phyloP scores from a whole-genome alignment of 345 rosid species.

The Melastoma malabathricum region DNA sequence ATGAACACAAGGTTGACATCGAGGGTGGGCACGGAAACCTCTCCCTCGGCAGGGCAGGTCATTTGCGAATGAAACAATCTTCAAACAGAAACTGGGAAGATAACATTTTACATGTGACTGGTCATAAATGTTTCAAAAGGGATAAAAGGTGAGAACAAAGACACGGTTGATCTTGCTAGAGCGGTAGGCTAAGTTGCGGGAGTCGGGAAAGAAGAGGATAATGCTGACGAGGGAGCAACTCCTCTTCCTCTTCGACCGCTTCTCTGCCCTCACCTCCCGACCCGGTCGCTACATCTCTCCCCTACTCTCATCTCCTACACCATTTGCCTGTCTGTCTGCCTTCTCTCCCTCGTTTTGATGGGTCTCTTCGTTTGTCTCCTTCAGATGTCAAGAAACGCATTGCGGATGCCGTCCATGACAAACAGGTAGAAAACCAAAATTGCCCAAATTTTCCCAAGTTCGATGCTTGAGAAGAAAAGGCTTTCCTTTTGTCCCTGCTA shows the following conservation, averaged over 20 bases:
- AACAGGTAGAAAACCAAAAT: slow-evolving; percentile 29
- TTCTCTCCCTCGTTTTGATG: background rate
- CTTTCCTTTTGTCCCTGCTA: too few species aligned
- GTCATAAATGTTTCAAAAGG: too few species aligned
- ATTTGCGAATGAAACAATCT: too few species aligned
- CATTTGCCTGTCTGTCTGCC: background rate
- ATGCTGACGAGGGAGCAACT: slow-evolving; percentile 56
- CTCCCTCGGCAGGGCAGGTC: too few species aligned
- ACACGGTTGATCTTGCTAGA: slow-evolving; percentile 3
- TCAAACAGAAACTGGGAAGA: background rate
- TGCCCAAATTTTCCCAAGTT: too few species aligned
- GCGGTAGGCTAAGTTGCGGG: too few species aligned
- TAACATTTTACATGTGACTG: too few species aligned
- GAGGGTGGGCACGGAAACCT: too few species aligned
- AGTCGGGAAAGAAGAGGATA: slow-evolving; percentile 33
- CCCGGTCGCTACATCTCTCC: slow-evolving; percentile 29
- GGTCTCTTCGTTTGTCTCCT: background rate
- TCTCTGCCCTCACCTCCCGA: slow-evolving; percentile 42
- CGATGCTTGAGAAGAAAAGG: too few species aligned
- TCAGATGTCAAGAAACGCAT: slow-evolving; percentile 72
- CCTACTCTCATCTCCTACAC: background rate
- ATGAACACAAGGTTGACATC: too few species aligned
- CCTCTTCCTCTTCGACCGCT: slow-evolving; percentile 57
- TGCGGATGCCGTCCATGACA: slow-evolving; percentile 60
- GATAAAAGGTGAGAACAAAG: too few species aligned